These are phyloP conservation scores for Ogataea siamensis DNA, from an alignment of 805 yeast species.

Conservation along the genomic window DNA sequence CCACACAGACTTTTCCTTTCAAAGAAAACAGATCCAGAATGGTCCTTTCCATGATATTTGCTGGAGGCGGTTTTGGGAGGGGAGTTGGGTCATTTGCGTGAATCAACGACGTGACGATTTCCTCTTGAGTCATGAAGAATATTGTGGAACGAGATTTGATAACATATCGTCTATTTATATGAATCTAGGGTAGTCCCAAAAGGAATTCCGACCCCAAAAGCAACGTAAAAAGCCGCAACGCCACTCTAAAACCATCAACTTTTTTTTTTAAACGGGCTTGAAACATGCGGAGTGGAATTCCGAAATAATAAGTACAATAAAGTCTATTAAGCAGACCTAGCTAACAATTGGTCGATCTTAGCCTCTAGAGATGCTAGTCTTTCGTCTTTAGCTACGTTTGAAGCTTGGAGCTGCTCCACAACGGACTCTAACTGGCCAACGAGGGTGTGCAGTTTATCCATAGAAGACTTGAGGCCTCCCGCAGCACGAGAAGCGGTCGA, in stretches of 20 bases:
- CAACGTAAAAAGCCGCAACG: conserved; percentile 3
- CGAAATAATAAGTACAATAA: conserved; percentile 2
- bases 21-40: conserved; percentile 63
- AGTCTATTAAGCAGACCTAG: conserved; percentile 31
- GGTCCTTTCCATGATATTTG: conserved; percentile 18
- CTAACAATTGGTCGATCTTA: conserved; percentile 55
- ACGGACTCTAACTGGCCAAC: conserved; percentile 58
- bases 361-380: conserved; percentile 56
- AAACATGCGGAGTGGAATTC: conserved; percentile 1
- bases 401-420: conserved; percentile 47
- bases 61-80: conserved; percentile 30
- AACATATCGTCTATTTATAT: conserved; percentile 7
- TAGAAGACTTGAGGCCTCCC: conserved; percentile 67
- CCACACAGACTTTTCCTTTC: conserved; percentile 77
- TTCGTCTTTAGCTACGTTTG: conserved; percentile 64
- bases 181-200: not conserved
- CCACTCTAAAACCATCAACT: not conserved
- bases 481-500: conserved; percentile 36
- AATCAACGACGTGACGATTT: conserved; percentile 24
- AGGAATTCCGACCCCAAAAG: conserved; percentile 12
- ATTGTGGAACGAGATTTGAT: not conserved
- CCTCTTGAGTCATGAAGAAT: conserved; percentile 25
- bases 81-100: conserved; percentile 25
- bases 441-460: conserved; percentile 60
- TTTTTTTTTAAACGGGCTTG: not conserved